A percentile compares a stretch with the other conserved stretches of the same genome.
Evolutionary conservation across 2,329 filamentous ascomycete species (phyloP).

Genomic region (Eutypella sp.): DNA sequence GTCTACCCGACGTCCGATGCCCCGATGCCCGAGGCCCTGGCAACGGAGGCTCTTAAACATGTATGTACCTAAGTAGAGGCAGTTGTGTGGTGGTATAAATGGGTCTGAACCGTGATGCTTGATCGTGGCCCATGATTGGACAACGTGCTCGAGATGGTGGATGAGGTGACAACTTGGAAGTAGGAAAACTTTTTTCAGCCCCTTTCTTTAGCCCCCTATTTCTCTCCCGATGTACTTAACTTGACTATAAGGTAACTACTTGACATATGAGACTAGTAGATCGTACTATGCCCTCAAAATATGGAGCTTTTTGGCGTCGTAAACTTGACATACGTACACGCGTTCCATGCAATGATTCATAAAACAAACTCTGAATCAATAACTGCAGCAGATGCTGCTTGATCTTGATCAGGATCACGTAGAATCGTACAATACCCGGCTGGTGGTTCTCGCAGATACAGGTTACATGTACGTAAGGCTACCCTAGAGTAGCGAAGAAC

Average conservation of each 20-base stretch:
- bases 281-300: too few relatives aligned
- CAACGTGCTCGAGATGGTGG: constrained; percentile 22
- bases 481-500: background rate
- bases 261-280: background rate
- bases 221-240: background rate
- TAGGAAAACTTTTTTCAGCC: constrained; percentile 8
- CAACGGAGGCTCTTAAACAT: too few relatives aligned
- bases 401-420: too few relatives aligned
- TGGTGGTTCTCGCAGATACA: too few relatives aligned
- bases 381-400: too few relatives aligned
- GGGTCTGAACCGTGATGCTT: background rate
- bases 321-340: too few relatives aligned
- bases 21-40: background rate
- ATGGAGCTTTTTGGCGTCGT: too few relatives aligned
- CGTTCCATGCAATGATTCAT: too few relatives aligned
- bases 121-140: constrained; percentile 5
- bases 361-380: too few relatives aligned
- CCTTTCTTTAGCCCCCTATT: background rate
- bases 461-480: background rate
- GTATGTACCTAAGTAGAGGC: background rate
- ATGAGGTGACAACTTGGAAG: constrained; percentile 19
- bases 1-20: background rate
- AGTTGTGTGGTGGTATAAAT: background rate
- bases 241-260: background rate
- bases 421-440: too few relatives aligned